Conservation (phyloP, 108 stramenopile genomes). For the Skeletonema marinoi region DNA sequence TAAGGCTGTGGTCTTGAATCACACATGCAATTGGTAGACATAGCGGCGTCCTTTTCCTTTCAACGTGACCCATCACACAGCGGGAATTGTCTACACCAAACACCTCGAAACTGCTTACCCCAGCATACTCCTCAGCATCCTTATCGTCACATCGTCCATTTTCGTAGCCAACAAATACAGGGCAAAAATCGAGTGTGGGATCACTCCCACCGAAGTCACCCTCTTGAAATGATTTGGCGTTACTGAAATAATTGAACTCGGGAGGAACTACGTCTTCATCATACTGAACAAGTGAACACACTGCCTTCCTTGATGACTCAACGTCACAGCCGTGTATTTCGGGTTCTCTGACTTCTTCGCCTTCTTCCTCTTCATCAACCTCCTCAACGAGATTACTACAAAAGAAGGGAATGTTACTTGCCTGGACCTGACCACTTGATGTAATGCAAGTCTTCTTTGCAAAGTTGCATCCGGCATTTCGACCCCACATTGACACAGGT, state of each 20-base stretch:
- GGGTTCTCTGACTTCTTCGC: not conserved
- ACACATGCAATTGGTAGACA: slow-evolving; percentile 86
- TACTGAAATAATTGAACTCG: slow-evolving; percentile 78
- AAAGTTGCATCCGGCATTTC: slow-evolving; percentile 83
- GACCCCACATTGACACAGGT: slow-evolving; percentile 69
- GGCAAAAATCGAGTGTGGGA: slow-evolving; percentile 80
- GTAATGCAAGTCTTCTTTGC: slow-evolving; percentile 71
- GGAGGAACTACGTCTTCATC: slow-evolving; percentile 48
- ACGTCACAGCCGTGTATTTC: slow-evolving; percentile 78
- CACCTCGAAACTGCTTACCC: slow-evolving; percentile 56
- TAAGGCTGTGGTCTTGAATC: slow-evolving; percentile 69
- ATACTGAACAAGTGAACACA: slow-evolving; percentile 77
- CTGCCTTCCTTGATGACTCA: slow-evolving; percentile 80
- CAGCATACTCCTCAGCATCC: slow-evolving; percentile 39
- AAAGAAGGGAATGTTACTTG: slow-evolving; percentile 72
- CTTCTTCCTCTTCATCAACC: slow-evolving; percentile 5
- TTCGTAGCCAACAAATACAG: slow-evolving; percentile 69
- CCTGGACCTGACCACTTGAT: slow-evolving; percentile 54
- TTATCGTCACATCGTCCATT: slow-evolving; percentile 65
- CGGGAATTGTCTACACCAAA: slow-evolving; percentile 76
- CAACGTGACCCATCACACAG: slow-evolving; percentile 65
- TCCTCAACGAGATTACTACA: slow-evolving; percentile 55
- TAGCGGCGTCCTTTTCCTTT: slow-evolving; percentile 50
- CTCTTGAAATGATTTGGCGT: slow-evolving; percentile 47
- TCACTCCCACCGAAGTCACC: slow-evolving; percentile 67